Evolutionary conservation across 2,329 filamentous ascomycete genomes (phyloP).

Genomic region (Hypoxylon sp.): DNA sequence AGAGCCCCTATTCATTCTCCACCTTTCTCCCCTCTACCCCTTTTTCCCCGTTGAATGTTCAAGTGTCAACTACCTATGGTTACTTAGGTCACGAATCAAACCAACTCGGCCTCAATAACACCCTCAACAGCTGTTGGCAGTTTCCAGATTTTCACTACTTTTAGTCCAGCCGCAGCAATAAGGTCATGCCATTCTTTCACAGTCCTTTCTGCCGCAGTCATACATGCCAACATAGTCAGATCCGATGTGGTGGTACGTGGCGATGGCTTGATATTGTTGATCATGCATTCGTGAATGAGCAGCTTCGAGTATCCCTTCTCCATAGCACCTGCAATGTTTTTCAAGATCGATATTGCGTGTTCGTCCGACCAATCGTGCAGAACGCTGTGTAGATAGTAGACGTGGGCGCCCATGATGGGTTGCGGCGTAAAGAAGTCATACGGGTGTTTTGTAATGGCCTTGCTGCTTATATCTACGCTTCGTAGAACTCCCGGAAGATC

Average conservation of each 20-base stretch:
- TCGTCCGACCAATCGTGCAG: slow-evolving; percentile 58
- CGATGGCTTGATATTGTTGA: slow-evolving; percentile 50
- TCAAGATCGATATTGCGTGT: slow-evolving; percentile 52
- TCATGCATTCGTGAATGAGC: slow-evolving; percentile 57
- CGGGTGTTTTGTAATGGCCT: slow-evolving; percentile 48
- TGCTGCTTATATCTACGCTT: slow-evolving; percentile 46
- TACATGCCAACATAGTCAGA: slow-evolving; percentile 53
- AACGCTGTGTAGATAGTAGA: slow-evolving; percentile 53
- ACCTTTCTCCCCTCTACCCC: background rate
- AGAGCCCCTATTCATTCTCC: background rate
- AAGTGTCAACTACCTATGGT: background rate
- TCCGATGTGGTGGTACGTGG: slow-evolving; percentile 53
- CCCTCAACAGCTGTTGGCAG: slow-evolving; percentile 48
- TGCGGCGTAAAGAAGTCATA: slow-evolving; percentile 59
- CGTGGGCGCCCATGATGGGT: slow-evolving; percentile 56
- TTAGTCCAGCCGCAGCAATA: slow-evolving; percentile 46
- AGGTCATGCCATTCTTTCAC: slow-evolving; percentile 52
- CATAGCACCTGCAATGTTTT: slow-evolving; percentile 51
- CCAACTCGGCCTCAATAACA: slow-evolving; percentile 50
- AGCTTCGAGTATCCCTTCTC: slow-evolving; percentile 56
- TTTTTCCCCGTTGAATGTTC: background rate
- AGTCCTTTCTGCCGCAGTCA: slow-evolving; percentile 52
- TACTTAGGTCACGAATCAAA: too few relatives aligned
- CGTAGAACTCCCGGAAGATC: slow-evolving; percentile 45
- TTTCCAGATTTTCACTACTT: slow-evolving; percentile 52